Evolutionary conservation across 495 filamentous ascomycete genomes (phyloP).

Genomic region (Staphylotrichum tortipilum): DNA sequence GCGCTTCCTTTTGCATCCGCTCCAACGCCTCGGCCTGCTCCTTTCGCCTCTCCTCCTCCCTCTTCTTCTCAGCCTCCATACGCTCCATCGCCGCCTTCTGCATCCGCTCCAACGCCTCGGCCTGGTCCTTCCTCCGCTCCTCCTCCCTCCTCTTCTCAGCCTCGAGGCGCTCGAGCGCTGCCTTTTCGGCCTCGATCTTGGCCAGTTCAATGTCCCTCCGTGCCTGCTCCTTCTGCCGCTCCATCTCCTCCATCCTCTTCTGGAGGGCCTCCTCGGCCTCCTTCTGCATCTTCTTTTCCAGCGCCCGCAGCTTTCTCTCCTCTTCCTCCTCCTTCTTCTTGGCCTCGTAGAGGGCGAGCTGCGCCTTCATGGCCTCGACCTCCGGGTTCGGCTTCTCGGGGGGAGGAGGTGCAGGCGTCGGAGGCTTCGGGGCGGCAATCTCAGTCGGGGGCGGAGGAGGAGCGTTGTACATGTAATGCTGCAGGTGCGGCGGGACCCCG

Average conservation of each 20-base stretch:
- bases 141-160: constrained; percentile 24
- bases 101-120: constrained; percentile 28
- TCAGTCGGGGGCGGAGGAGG: constrained; percentile 43
- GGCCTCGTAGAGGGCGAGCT: constrained; percentile 26
- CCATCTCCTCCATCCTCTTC: constrained; percentile 34
- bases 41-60: constrained; percentile 25
- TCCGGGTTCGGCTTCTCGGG: constrained; percentile 38
- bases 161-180: constrained; percentile 30
- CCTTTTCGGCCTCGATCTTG: constrained; percentile 37
- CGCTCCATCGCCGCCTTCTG: constrained; percentile 38
- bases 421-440: constrained; percentile 19
- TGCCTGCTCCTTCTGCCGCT: constrained; percentile 26
- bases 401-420: constrained; percentile 27
- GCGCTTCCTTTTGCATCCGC: constrained; percentile 34
- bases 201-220: constrained; percentile 32
- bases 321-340: constrained; percentile 27
- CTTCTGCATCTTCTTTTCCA: constrained; percentile 37
- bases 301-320: constrained; percentile 33
- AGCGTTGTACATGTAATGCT: constrained; percentile 31
- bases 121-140: constrained; percentile 27
- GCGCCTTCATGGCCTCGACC: constrained; percentile 32
- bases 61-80: constrained; percentile 26
- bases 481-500: constrained; percentile 28
- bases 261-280: constrained; percentile 34
- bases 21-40: constrained; percentile 30